Conservation (phyloP, 176 grass and related monocot genomes). For the Phragmites australis region DNA sequence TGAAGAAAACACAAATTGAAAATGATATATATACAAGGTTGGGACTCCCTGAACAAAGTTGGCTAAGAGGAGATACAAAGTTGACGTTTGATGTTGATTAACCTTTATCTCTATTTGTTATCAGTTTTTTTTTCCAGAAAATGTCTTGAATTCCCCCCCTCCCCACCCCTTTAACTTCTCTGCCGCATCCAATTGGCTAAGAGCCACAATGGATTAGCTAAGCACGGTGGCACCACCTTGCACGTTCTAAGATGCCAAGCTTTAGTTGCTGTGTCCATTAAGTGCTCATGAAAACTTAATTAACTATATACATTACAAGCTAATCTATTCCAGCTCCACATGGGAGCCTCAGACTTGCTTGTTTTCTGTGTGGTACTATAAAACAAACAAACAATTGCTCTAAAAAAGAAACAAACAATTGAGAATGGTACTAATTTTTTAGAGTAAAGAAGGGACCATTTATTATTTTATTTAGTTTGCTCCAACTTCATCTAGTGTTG, state of each 20-base stretch:
- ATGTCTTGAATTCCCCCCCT: not conserved
- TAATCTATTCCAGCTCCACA: constrained; percentile 37
- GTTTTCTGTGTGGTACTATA: constrained; percentile 16
- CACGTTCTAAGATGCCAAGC: constrained; percentile 67
- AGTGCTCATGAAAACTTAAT: constrained; percentile 48
- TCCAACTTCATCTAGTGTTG: not conserved
- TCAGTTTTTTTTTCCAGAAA: no score
- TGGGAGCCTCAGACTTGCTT: constrained; percentile 6
- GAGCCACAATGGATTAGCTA: constrained; percentile 24
- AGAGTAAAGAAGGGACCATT: not conserved
- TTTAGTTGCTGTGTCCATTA: constrained; percentile 50
- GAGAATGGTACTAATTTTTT: not conserved
- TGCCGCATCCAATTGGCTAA: constrained; percentile 19
- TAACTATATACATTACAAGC: constrained; percentile 27
- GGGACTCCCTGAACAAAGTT: no score
- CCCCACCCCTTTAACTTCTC: not conserved
- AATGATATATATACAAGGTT: not conserved
- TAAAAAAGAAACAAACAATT: not conserved
- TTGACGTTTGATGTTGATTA: not conserved
- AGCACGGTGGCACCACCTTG: constrained; percentile 42
- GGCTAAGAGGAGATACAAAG: not conserved
- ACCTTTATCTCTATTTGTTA: not conserved
- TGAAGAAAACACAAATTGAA: not conserved
- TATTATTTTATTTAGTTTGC: not conserved
- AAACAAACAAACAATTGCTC: not conserved